Percentiles rank a stretch among this genome's conserved stretches.
Conservation (phyloP, 2,329 filamentous ascomycete genomes). For the Raffaelea albimanens region DNA sequence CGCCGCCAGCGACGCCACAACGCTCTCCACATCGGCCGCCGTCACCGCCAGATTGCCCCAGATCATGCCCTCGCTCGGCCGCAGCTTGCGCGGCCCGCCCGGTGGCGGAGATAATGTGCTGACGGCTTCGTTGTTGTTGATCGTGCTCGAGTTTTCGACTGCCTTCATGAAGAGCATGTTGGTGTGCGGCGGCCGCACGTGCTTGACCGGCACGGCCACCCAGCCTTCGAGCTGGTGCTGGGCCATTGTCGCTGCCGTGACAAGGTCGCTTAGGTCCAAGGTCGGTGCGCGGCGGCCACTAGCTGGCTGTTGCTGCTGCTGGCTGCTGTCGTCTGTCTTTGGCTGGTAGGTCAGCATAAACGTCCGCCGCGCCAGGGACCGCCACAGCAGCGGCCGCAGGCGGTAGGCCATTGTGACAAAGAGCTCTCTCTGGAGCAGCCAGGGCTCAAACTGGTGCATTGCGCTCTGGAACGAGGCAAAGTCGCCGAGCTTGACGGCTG, state of each 20-base stretch:
- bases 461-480: conserved; percentile 60
- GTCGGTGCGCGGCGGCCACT: conserved; percentile 54
- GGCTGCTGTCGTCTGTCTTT: conserved; percentile 40
- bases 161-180: conserved; percentile 43
- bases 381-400: conserved; percentile 75
- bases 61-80: conserved; percentile 50
- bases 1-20: conserved; percentile 65
- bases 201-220: conserved; percentile 26
- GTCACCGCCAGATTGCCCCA: conserved; percentile 53
- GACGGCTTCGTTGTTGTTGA: neutral
- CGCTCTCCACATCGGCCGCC: conserved; percentile 62
- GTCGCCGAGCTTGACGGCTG: conserved; percentile 64
- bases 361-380: conserved; percentile 65
- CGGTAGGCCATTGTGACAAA: conserved; percentile 67
- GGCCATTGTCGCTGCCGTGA: conserved; percentile 52
- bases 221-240: conserved; percentile 56
- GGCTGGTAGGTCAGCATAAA: conserved; percentile 73
- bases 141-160: conserved; percentile 32
- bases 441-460: conserved; percentile 54
- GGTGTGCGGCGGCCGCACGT: conserved; percentile 30
- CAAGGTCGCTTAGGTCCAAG: conserved; percentile 61
- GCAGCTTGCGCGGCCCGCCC: conserved; percentile 36
- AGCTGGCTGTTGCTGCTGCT: conserved; percentile 6
- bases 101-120: conserved; percentile 34
- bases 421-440: conserved; percentile 68